A percentile compares a stretch with the other conserved stretches of the same genome.
Evolutionary conservation across 192 early-diverging fungal genomes (phyloP).

Genomic region (Diversispora eburnea): DNA sequence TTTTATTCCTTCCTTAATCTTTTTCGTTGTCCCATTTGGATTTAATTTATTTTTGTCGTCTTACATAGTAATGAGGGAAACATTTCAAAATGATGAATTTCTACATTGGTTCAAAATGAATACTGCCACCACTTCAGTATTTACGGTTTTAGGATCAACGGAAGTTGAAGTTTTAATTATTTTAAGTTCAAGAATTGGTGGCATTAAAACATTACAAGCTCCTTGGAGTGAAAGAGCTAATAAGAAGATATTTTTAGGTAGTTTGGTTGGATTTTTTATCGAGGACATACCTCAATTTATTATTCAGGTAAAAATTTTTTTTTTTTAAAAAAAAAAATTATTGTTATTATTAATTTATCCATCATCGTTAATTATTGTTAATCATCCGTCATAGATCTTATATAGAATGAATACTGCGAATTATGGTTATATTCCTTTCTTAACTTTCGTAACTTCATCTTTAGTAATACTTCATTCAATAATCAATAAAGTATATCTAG

Average conservation of each 20-base stretch:
- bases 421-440: conserved; percentile 15
- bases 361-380: too few relatives aligned
- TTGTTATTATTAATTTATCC: background rate
- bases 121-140: background rate
- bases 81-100: background rate
- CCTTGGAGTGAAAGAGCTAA: background rate
- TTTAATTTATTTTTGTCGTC: background rate
- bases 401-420: conserved; percentile 6
- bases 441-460: background rate
- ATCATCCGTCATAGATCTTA: background rate
- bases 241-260: background rate
- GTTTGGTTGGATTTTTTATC: background rate
- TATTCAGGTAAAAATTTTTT: background rate
- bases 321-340: background rate
- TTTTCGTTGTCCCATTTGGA: background rate
- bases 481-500: background rate
- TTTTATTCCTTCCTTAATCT: conserved; percentile 7
- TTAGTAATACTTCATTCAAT: conserved; percentile 5
- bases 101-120: background rate
- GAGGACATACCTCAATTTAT: conserved; percentile 10
- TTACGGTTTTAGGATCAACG: background rate
- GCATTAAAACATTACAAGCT: conserved; percentile 1
- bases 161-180: conserved; percentile 4
- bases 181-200: conserved; percentile 4
- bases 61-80: background rate